Evolutionary conservation across 202 grass and related monocot species (phyloP).

Genomic region (Hordeum pubiflorum): DNA sequence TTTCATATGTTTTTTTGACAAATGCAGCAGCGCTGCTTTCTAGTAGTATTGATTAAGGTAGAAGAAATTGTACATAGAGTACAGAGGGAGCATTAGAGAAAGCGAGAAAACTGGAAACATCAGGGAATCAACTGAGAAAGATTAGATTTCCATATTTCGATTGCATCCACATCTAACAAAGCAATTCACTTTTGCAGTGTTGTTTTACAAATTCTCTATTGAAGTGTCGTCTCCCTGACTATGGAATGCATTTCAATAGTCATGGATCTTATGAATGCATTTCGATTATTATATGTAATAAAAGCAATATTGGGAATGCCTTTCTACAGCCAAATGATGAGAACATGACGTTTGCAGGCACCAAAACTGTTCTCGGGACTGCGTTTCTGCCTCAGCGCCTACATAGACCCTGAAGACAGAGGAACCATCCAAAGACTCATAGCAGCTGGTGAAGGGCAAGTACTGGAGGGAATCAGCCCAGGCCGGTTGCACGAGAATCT

Average conservation of each 20-base stretch:
- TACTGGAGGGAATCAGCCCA: background rate
- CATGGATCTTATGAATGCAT: background rate
- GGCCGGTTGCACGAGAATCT: background rate
- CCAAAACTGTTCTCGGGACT: constrained; percentile 33
- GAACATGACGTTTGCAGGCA: constrained; percentile 17
- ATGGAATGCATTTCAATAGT: background rate
- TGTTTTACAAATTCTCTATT: background rate
- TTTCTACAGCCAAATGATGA: background rate
- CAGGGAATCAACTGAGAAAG: no score
- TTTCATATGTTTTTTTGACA: no score
- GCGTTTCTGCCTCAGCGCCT: constrained; percentile 32
- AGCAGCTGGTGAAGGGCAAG: constrained; percentile 15
- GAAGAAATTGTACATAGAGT: no score
- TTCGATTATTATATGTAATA: background rate
- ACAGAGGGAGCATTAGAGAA: no score
- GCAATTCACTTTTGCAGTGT: background rate
- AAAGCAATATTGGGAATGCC: background rate
- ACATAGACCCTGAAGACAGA: constrained; percentile 14
- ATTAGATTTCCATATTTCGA: background rate
- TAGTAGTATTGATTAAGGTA: no score
- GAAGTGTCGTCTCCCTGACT: background rate
- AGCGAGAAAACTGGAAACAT: no score
- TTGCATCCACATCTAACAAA: background rate
- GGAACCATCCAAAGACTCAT: background rate
- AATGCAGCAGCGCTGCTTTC: no score